phyloP scores from a whole-genome alignment of 2,329 filamentous ascomycete species.

The Nigrospora sphaerica region DNA sequence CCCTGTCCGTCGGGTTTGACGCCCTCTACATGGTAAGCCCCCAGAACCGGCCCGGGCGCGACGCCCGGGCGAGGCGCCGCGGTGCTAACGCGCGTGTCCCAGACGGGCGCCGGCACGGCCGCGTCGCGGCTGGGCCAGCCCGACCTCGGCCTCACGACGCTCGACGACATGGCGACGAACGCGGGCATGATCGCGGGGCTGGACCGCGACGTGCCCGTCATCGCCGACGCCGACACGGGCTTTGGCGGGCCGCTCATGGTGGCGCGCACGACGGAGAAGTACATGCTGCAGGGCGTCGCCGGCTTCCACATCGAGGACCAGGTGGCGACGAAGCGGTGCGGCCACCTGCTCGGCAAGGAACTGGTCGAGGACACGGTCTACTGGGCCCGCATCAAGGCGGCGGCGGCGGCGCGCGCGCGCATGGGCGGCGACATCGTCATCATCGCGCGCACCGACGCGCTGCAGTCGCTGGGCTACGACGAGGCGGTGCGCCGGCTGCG shows the following conservation, averaged over 20 bases:
- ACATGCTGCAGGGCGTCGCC: slow-evolving; percentile 19
- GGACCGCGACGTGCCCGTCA: slow-evolving; percentile 46
- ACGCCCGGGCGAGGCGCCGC: background rate
- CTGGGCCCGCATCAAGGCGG: slow-evolving; percentile 21
- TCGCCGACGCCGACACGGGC: slow-evolving; percentile 54
- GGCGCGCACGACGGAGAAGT: slow-evolving; percentile 32
- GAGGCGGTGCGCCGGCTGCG: slow-evolving; percentile 38
- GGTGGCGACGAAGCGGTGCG: slow-evolving; percentile 27
- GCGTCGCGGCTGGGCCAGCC: slow-evolving; percentile 51
- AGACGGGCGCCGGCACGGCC: slow-evolving; percentile 17
- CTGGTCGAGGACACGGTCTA: slow-evolving; percentile 19
- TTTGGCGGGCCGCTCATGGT: slow-evolving; percentile 49
- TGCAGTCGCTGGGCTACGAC: slow-evolving; percentile 43
- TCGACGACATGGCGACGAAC: slow-evolving; percentile 56
- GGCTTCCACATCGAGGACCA: slow-evolving; percentile 26
- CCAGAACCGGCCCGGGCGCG: no score
- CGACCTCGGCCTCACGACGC: slow-evolving; percentile 54
- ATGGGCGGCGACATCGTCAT: slow-evolving; percentile 44
- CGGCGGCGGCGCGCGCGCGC: slow-evolving; percentile 25
- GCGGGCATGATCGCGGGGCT: slow-evolving; percentile 59
- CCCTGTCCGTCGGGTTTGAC: slow-evolving; percentile 55
- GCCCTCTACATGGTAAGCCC: slow-evolving; percentile 57
- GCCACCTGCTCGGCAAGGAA: slow-evolving; percentile 26
- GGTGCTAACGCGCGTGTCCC: background rate
- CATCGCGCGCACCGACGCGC: slow-evolving; percentile 50